Evolutionary conservation across 2,329 filamentous ascomycete species (phyloP), one percentile per base, ranked within the genome.

Genomic region (Trichoderma atroviride): DNA sequence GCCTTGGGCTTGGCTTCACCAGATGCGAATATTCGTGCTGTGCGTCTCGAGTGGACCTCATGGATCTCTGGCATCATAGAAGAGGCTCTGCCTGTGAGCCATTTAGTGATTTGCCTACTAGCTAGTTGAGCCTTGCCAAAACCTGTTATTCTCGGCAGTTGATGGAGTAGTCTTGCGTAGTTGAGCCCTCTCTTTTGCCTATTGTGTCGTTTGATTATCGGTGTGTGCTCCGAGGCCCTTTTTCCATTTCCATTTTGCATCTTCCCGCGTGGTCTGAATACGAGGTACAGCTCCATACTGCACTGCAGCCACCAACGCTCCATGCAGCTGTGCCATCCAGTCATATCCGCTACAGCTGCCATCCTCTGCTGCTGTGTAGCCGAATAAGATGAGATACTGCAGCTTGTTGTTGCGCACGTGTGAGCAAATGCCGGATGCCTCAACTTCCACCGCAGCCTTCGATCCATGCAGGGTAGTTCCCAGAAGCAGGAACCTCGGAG

Each of bases 221-320:
- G 19, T 5, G 6, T 43, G 37, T 58, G 3, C 19, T 58, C 37
- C 37, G 43, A 35, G 19, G 10, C 10, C 14, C 16, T 35, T 29
- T 33, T 31, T 31, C n/a, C 22, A 35, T 29, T n/a, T 40, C 57
- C 57, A 13, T 13, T 19, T 47, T 27, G 0, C 27, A 22, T 50
- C 22, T 5, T 37, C 9, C 19, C 40, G 55, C 27, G 53, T 50
- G 22, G 27, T 14, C 27, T 66, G 64, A 59, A 67, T 67, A 67
- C 64, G 64, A 67, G 55, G 22, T 10, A n/a, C 29, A 59, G 16
- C 40, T 52, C 31, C 63, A 47, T 59, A 22, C 52, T 27, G 40
- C 53, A 50, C 37, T 35, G 55, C 64, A 67, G 64, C 40, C 40
- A 67, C 55, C 55, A 59, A 50, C 37, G 53, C 37, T 35, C 56